A percentile compares a stretch with the other conserved stretches of the same genome.
Evolutionary conservation across 1,139 yeast genomes (phyloP).

Genomic region (Casaregolazyma suthepensis): DNA sequence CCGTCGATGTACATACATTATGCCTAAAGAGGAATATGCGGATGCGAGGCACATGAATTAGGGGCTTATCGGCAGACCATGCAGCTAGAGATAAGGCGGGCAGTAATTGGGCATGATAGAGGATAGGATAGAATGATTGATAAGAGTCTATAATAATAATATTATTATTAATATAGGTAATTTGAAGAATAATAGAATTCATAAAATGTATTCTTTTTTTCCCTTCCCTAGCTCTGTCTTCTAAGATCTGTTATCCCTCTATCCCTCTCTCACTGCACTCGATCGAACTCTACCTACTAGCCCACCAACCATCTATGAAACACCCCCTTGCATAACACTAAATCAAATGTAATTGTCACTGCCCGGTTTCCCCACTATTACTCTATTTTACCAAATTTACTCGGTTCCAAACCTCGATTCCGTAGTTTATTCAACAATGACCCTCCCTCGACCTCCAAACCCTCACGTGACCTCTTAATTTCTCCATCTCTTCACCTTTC

Average conservation of each 20-base stretch:
- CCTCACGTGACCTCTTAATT: not conserved
- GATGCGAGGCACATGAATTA: not conserved
- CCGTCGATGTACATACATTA: not conserved
- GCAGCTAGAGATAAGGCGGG: not conserved
- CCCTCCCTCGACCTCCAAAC: not conserved
- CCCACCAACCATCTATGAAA: not conserved
- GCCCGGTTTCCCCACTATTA: not conserved
- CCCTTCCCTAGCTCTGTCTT: too few relatives aligned
- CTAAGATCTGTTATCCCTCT: not conserved
- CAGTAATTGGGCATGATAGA: not conserved
- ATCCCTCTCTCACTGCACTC: not conserved
- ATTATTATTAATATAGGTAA: too few relatives aligned
- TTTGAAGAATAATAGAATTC: too few relatives aligned
- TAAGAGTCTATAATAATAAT: too few relatives aligned
- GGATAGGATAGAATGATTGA: not conserved
- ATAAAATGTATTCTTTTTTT: too few relatives aligned
- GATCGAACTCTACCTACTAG: not conserved
- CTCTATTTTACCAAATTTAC: not conserved
- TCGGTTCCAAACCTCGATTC: not conserved
- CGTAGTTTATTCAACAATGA: not conserved
- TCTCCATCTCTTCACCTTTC: not conserved
- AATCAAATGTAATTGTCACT: not conserved
- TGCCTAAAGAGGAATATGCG: not conserved
- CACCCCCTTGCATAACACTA: not conserved
- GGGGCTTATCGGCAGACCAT: not conserved